Evolutionary conservation across 2,329 filamentous ascomycete genomes (phyloP).

Genomic region (Pseudovirgaria hyperparasitica): DNA sequence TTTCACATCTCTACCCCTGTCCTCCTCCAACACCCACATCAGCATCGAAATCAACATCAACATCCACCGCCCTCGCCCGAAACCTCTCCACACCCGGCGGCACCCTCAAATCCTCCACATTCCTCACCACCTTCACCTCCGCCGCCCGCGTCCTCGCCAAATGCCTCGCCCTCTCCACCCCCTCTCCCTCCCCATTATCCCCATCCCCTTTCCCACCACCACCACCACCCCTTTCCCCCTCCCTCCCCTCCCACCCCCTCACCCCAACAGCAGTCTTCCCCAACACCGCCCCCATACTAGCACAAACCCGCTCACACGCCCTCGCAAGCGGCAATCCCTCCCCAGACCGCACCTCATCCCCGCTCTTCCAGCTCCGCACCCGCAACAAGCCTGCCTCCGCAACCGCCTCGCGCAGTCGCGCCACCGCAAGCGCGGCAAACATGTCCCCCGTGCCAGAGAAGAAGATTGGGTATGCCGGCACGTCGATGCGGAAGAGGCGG

Average conservation of each 20-base stretch:
- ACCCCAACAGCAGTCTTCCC: conserved; percentile 51
- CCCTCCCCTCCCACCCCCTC: conserved; percentile 54
- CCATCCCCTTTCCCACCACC: conserved; percentile 29
- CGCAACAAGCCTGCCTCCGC: conserved; percentile 37
- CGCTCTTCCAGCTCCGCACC: conserved; percentile 59
- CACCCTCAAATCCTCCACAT: conserved; percentile 52
- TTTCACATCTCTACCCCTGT: conserved; percentile 9
- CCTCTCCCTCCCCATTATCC: conserved; percentile 26
- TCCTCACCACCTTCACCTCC: conserved; percentile 73
- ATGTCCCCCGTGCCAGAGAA: conserved; percentile 97
- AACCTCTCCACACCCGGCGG: conserved; percentile 55
- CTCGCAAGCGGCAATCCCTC: conserved; percentile 68
- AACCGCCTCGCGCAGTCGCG: conserved; percentile 75
- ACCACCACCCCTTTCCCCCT: conserved; percentile 26
- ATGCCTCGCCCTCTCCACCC: conserved; percentile 46
- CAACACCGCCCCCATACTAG: conserved; percentile 83
- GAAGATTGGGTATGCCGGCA: conserved; percentile 81
- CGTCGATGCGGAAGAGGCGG: conserved; percentile 77
- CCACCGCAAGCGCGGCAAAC: conserved; percentile 87
- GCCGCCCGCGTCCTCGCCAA: conserved; percentile 69
- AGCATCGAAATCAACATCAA: conserved; percentile 37
- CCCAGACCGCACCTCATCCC: conserved; percentile 55
- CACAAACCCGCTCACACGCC: conserved; percentile 75
- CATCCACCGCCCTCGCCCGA: conserved; percentile 37
- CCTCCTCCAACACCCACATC: conserved; percentile 5